phyloP scores from a whole-genome alignment of 495 filamentous ascomycete species.

The Hypomontagnella submonticulosa region DNA sequence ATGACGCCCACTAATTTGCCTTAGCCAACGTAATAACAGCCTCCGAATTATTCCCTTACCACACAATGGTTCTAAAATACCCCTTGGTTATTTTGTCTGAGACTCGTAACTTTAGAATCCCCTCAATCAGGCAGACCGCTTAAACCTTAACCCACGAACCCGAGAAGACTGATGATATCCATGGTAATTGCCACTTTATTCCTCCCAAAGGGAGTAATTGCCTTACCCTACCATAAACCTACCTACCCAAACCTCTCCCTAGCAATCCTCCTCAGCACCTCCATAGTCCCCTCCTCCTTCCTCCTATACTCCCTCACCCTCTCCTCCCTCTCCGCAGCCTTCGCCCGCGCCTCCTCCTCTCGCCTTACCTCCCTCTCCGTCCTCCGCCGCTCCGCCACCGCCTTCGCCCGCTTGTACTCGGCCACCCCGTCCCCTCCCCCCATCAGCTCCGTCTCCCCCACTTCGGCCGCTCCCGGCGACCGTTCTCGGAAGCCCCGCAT shows the following conservation, averaged over 20 bases:
- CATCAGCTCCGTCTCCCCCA: slow-evolving; percentile 70
- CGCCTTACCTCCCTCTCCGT: slow-evolving; percentile 72
- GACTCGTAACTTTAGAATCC: too few species aligned
- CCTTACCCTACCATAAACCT: not conserved
- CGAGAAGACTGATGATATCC: too few species aligned
- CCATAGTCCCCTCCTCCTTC: slow-evolving; percentile 75
- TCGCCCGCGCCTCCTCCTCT: slow-evolving; percentile 71
- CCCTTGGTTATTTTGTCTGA: too few species aligned
- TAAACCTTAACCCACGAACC: too few species aligned
- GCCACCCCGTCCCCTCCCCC: slow-evolving; percentile 67
- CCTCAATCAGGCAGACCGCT: too few species aligned
- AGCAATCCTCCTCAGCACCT: slow-evolving; percentile 71
- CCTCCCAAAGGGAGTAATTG: too few species aligned
- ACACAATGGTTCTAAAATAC: too few species aligned
- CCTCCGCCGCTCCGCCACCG: slow-evolving; percentile 66
- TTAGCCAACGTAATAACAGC: too few species aligned
- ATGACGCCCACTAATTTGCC: too few species aligned
- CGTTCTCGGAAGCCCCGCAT: slow-evolving; percentile 69
- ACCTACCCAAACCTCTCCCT: slow-evolving; percentile 65
- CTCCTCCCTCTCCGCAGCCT: slow-evolving; percentile 72
- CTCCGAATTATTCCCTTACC: too few species aligned
- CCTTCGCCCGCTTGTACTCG: slow-evolving; percentile 66
- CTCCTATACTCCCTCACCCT: slow-evolving; percentile 63
- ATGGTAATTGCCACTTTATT: too few species aligned
- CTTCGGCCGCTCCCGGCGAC: slow-evolving; percentile 66